phyloP scores from a whole-genome alignment of 768 basidiomycete genomes.

The Sporobolomyces roseus region DNA sequence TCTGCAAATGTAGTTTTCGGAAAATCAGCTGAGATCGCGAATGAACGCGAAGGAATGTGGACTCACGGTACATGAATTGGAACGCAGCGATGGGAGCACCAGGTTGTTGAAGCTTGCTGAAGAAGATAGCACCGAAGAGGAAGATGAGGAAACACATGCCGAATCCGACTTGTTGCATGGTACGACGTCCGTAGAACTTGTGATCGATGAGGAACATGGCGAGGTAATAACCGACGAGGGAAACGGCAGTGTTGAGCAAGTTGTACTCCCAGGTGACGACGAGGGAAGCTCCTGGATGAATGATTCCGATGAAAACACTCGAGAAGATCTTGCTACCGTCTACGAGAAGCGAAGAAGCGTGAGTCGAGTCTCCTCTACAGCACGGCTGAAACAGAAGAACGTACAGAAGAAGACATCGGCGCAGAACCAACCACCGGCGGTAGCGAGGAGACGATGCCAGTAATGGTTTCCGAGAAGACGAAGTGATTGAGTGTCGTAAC shows the following conservation, averaged over 20 bases:
- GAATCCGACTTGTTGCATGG: constrained; percentile 47
- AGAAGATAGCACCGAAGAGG: constrained; percentile 47
- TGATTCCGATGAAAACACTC: constrained; percentile 51
- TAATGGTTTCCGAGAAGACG: constrained; percentile 50
- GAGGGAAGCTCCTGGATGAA: constrained; percentile 48
- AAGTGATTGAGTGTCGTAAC: constrained; percentile 51
- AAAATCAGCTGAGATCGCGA: background rate
- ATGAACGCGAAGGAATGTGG: background rate
- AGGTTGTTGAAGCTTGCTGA: constrained; percentile 43
- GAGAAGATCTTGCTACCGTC: constrained; percentile 45
- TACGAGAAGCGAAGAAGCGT: no score
- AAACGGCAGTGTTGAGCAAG: constrained; percentile 51
- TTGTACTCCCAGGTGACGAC: constrained; percentile 52
- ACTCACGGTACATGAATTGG: constrained; percentile 49
- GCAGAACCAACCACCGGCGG: constrained; percentile 50
- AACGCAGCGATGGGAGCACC: constrained; percentile 46
- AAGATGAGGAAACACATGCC: constrained; percentile 50
- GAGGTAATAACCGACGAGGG: constrained; percentile 51
- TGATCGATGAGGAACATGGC: constrained; percentile 51
- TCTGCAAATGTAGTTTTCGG: background rate
- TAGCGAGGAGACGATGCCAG: constrained; percentile 47
- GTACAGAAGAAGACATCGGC: constrained; percentile 50
- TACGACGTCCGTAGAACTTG: constrained; percentile 45
- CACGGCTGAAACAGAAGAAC: background rate
- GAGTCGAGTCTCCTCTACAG: background rate